phyloP scores from a whole-genome alignment of 352 stramenopile genomes.

The Phytophthora tubulina region DNA sequence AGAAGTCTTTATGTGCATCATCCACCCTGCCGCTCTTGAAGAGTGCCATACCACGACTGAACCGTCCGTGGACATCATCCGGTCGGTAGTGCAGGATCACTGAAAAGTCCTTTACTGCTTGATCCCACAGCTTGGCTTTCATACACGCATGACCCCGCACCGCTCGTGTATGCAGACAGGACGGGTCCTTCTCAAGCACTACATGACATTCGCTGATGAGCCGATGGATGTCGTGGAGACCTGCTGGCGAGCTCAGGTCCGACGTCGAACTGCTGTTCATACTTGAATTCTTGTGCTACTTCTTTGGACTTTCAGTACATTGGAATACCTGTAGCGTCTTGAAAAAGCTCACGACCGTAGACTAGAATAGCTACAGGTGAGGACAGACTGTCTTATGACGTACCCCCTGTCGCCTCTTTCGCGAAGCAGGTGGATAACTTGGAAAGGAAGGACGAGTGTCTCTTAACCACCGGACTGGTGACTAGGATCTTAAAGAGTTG shows the following conservation, averaged over 20 bases:
- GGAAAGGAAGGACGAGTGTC: slow-evolving; percentile 17
- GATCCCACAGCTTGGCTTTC: slow-evolving; percentile 74
- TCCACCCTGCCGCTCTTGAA: slow-evolving; percentile 67
- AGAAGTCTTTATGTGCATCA: slow-evolving; percentile 72
- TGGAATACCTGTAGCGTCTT: slow-evolving; percentile 3
- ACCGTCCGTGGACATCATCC: slow-evolving; percentile 70
- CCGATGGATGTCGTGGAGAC: slow-evolving; percentile 57
- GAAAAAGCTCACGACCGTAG: not conserved
- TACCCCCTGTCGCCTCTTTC: slow-evolving; percentile 17
- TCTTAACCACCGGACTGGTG: slow-evolving; percentile 18
- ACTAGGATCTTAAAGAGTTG: slow-evolving; percentile 14
- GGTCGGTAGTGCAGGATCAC: slow-evolving; percentile 54
- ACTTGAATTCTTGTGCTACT: not conserved
- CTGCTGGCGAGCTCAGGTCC: slow-evolving; percentile 10
- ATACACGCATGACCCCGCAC: slow-evolving; percentile 75
- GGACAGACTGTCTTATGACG: slow-evolving; percentile 33
- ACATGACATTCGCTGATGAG: slow-evolving; percentile 69
- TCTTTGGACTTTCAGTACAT: slow-evolving; percentile 7
- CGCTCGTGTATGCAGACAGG: slow-evolving; percentile 67
- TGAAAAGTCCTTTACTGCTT: slow-evolving; percentile 65
- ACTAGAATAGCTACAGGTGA: slow-evolving; percentile 27
- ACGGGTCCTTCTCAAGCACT: slow-evolving; percentile 50
- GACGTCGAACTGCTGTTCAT: slow-evolving; percentile 14
- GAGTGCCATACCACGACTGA: slow-evolving; percentile 79
- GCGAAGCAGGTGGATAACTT: not conserved